Percentiles rank a stretch among this genome's conserved stretches.
phyloP scores from a whole-genome alignment of 768 basidiomycete species.

The Lactarius sp. region DNA sequence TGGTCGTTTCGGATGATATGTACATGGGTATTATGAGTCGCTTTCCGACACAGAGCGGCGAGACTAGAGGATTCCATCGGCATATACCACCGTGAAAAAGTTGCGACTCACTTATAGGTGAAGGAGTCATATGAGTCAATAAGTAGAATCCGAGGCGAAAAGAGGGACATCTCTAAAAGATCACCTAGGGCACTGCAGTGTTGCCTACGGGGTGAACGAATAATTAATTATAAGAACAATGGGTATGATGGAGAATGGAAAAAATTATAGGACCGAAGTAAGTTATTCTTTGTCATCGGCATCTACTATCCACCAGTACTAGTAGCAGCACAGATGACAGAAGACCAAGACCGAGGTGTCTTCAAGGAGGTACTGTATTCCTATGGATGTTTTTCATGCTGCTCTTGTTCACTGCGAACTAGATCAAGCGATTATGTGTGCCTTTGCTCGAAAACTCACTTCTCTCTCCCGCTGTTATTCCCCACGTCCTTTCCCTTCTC shows the following conservation, averaged over 20 bases:
- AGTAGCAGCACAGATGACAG: slow-evolving; percentile 11
- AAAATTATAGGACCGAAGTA: too few species aligned
- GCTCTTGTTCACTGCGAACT: background rate
- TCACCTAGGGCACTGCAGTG: background rate
- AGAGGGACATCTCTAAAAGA: slow-evolving; percentile 29
- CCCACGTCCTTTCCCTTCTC: slow-evolving; percentile 48
- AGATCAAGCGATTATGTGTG: slow-evolving; percentile 73
- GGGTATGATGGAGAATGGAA: too few species aligned
- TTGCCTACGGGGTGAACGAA: background rate
- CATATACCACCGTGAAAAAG: background rate
- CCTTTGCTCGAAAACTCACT: slow-evolving; percentile 69
- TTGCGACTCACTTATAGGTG: slow-evolving; percentile 75
- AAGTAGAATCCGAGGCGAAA: slow-evolving; percentile 52
- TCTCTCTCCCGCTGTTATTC: slow-evolving; percentile 51
- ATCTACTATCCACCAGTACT: background rate
- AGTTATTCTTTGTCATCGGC: background rate
- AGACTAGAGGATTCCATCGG: slow-evolving; percentile 42
- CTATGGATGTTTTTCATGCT: background rate
- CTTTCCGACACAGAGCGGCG: slow-evolving; percentile 59
- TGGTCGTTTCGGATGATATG: slow-evolving; percentile 73
- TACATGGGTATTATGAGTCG: slow-evolving; percentile 57
- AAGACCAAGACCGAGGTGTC: background rate
- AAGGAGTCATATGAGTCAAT: slow-evolving; percentile 87
- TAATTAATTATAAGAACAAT: background rate
- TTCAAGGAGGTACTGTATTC: slow-evolving; percentile 21